A percentile compares a stretch with the other conserved stretches of the same genome.
Evolutionary conservation across 1,284 basidiomycete species (phyloP).

Genomic region (Laetiporus sulphureus): DNA sequence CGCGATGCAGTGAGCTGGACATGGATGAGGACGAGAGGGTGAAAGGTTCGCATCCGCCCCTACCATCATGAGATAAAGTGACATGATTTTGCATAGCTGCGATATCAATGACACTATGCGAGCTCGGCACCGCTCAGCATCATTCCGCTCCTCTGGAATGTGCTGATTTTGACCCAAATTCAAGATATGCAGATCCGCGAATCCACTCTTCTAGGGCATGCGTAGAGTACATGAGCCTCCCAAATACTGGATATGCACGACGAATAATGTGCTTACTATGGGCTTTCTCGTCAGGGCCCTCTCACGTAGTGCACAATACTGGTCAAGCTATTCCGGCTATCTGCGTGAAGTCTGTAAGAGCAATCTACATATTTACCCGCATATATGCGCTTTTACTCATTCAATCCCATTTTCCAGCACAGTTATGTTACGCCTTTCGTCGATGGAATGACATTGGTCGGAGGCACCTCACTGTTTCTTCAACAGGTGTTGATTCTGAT

Average conservation of each 20-base stretch:
- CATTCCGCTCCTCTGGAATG: conserved; percentile 66
- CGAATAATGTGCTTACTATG: too few relatives aligned
- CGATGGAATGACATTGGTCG: conserved; percentile 67
- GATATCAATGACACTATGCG: conserved; percentile 71
- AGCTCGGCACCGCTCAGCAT: conserved; percentile 62
- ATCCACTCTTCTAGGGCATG: conserved; percentile 15
- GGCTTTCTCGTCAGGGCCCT: too few relatives aligned
- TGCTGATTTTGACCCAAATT: conserved; percentile 26
- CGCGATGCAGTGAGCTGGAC: conserved; percentile 49
- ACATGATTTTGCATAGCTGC: conserved; percentile 40
- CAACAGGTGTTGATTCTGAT: not conserved
- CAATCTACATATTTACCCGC: conserved; percentile 7
- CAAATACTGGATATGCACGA: too few relatives aligned
- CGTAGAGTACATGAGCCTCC: conserved; percentile 26
- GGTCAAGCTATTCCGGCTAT: conserved; percentile 80
- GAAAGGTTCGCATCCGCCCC: conserved; percentile 27
- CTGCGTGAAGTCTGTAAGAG: conserved; percentile 65
- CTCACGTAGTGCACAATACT: conserved; percentile 69
- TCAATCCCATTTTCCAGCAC: conserved; percentile 33
- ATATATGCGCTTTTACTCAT: not conserved
- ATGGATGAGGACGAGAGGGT: conserved; percentile 55
- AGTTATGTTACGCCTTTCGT: conserved; percentile 67
- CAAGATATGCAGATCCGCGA: conserved; percentile 4
- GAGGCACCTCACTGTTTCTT: not conserved
- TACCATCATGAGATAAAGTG: not conserved